Evolutionary conservation across 768 basidiomycete species (phyloP).

Genomic region (Cystofilobasidium ferigula): DNA sequence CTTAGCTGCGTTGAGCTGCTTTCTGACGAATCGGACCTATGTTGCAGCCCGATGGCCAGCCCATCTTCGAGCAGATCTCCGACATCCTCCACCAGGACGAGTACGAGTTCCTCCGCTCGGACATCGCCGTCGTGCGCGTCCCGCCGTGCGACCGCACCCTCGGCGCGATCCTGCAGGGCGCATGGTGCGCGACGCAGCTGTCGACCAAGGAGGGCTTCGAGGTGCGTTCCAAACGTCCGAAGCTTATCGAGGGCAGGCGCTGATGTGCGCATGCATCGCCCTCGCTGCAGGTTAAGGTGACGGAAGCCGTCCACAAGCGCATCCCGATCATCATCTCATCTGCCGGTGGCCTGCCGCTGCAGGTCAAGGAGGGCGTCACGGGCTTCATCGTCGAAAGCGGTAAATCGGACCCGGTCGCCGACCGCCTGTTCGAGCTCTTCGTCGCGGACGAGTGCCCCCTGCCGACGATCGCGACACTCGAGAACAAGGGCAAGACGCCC

Average conservation of each 20-base stretch:
- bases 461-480: background rate
- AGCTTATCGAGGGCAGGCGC: too few species aligned
- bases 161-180: conserved; percentile 77
- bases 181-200: conserved; percentile 80
- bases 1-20: background rate
- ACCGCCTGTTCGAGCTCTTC: conserved; percentile 13
- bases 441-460: conserved; percentile 4
- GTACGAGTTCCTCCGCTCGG: conserved; percentile 32
- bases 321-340: conserved; percentile 70
- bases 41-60: conserved; percentile 42
- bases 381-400: conserved; percentile 71
- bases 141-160: conserved; percentile 56
- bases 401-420: conserved; percentile 55
- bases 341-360: conserved; percentile 91
- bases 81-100: conserved; percentile 32
- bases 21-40: background rate
- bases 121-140: conserved; percentile 63
- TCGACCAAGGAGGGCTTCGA: conserved; percentile 93
- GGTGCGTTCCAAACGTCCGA: conserved; percentile 51
- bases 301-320: conserved; percentile 77
- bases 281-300: conserved; percentile 9
- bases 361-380: conserved; percentile 75
- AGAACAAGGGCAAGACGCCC: background rate
- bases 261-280: background rate
- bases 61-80: conserved; percentile 64